Base-by-base conservation (phyloP, 208 protist species). In the Acanthamoeba lenticulata region DNA sequence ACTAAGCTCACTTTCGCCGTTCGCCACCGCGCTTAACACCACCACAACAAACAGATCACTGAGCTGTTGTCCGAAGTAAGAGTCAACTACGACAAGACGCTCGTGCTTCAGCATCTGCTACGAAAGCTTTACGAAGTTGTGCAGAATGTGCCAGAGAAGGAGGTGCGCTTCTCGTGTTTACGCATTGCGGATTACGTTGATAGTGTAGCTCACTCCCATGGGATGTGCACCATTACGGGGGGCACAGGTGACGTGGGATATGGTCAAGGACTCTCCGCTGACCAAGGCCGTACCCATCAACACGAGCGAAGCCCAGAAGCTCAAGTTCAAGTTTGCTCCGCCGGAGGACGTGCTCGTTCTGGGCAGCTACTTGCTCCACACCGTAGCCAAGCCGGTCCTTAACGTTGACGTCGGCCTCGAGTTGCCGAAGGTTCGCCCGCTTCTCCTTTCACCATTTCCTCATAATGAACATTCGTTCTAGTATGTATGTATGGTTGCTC, bases 301-400 rank as follows among this genome's bases (percentile, higher is more conserved):
- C 44, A 45, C 42, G 36, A 57, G 36, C 62, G 69, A 83, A 52
- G 90, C 62, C 4, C 21, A 93, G 44, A 74, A 57, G 32, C 4
- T 85, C 24, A 85, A 93, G 32, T 83, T 93, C 49, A 90, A 62
- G 47, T 93, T 93, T 27, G 67, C 67, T 32, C 90, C 90, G 9
- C 90, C 90, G 15, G 49, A 77, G 32, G 45, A 52, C 32, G 32
- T 93, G 42, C 45, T 65, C 36, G 67, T 93, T 6, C 34, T 93
- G 62, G 90, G 90, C n/a, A 93, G 90, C 90, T 93, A 93, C 47
- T 17, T 93, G 27, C 62, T 93, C 24, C 62, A 49, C 17, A 93
- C 90, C 29, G 44, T 93, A 4, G 90, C 90, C 90, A 74, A 81
- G 69, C 90, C 90, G 29, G 49, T 65, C 15, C 67, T 93, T 45